Conservation (phyloP, 2,329 filamentous ascomycete species). For the Alternaria consortialis region DNA sequence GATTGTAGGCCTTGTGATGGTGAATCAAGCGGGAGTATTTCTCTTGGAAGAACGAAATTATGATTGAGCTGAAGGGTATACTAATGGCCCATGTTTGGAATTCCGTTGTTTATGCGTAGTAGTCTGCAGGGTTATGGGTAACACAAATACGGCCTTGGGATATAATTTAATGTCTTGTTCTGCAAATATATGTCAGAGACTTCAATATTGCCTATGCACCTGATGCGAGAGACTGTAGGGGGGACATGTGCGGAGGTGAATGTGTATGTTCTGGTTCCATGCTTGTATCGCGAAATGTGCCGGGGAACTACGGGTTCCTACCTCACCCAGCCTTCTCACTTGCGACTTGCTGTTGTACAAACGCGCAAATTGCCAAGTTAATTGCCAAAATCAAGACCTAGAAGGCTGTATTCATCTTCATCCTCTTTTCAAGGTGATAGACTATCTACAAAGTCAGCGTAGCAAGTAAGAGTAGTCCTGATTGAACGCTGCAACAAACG, state of each 20-base stretch:
- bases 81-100: conserved; percentile 1
- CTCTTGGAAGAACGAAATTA: neutral
- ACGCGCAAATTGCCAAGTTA: neutral
- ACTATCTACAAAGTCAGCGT: neutral
- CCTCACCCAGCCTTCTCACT: neutral
- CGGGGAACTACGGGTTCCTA: neutral
- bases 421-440: neutral
- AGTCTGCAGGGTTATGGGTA: neutral
- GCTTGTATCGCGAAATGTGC: neutral
- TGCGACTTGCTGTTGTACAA: neutral
- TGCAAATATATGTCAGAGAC: neutral
- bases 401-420: neutral
- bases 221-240: neutral
- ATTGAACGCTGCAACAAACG: conserved; percentile 11
- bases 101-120: neutral
- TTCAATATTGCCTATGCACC: neutral
- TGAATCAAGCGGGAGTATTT: neutral
- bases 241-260: neutral
- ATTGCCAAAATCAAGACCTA: neutral
- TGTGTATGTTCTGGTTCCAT: neutral
- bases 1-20: conserved; percentile 25
- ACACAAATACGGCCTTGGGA: neutral
- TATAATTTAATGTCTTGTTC: conserved; percentile 1
- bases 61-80: neutral
- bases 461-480: neutral